Evolutionary conservation across 108 stramenopile species (phyloP).

Genomic region (Stephanodiscus minutulus): DNA sequence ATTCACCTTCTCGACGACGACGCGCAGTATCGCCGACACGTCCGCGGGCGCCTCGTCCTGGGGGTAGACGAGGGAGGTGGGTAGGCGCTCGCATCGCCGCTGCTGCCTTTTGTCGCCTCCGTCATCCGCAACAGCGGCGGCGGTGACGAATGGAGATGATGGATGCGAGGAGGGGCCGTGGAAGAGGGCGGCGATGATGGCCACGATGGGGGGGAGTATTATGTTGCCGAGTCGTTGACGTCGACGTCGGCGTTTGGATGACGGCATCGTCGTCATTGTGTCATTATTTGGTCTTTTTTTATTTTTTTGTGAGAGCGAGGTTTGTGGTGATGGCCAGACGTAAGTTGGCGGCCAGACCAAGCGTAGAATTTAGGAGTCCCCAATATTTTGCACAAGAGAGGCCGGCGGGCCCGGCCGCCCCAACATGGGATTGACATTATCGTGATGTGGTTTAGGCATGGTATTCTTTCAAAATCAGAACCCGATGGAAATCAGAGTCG

Average conservation of each 20-base stretch:
- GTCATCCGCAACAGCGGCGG: background rate
- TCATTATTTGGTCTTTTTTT: no score
- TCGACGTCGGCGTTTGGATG: slow-evolving; percentile 1
- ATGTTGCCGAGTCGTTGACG: background rate
- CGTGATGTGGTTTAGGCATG: no score
- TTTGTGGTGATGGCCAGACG: no score
- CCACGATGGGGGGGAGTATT: background rate
- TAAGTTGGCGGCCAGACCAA: no score
- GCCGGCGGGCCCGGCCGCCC: no score
- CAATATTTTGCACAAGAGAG: no score
- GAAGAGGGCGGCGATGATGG: background rate
- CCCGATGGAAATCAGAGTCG: no score
- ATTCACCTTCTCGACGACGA: slow-evolving; percentile 79
- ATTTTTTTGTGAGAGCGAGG: no score
- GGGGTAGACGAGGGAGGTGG: slow-evolving; percentile 70
- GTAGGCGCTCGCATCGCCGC: slow-evolving; percentile 69
- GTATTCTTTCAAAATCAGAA: no score
- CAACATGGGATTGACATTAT: no score
- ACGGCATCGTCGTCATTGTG: background rate
- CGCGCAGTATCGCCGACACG: slow-evolving; percentile 76
- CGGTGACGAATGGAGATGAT: slow-evolving; percentile 10
- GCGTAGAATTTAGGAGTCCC: no score
- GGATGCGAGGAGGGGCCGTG: background rate
- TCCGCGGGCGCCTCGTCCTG: slow-evolving; percentile 85
- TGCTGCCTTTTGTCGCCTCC: background rate